Base-by-base conservation (phyloP, 495 filamentous ascomycete genomes). In the Penicillium psychrofluorescens region DNA sequence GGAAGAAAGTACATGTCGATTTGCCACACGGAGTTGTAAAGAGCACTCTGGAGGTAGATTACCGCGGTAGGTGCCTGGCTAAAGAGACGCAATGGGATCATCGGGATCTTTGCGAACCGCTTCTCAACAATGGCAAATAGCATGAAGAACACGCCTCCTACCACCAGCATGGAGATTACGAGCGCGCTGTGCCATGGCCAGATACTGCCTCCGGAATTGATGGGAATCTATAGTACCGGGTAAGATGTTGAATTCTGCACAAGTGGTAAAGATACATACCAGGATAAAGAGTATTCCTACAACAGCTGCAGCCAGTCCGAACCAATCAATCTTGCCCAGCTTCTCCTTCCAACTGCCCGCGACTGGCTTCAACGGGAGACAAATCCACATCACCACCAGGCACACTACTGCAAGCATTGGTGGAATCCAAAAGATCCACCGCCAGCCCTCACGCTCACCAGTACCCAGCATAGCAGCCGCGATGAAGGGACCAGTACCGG, bases 361-460 rank as follows among this genome's bases (percentile, higher is more conserved):
- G 53, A 52, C 32, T 58, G 39, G 5, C 59, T 62, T 54, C 61
- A 54, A 45, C 15, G 56, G 37, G 16, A 16, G 16, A 16, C 16
- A 16, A 1, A 16, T 16, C 16, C 16, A 16, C 59, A 71, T 11
- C 68, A 56, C 32, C 62, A 70, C 1, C 56, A 64, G 14, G n/a
- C 35, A 61, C 4, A 36, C 2, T n/a, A 56, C 62, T 32, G 62
- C 44, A 12, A 56, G 45, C 29, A 59, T 61, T 16, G 63, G 50
- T n/a, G 53, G 62, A 37, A 73, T 48, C 45, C 65, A 70, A 37
- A 76, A 70, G 11, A 62, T 62, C 66, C 73, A 73, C 43, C 69
- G 52, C 72, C 72, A 69, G 30, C 58, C 56, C n/a, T 46, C 44
- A 32, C 35, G 34, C 37, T 59, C 37, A 3, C 63, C 64, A 16